Percentiles rank a stretch among this genome's conserved stretches.
Conservation (phyloP, 1,139 yeast genomes). For the Casaregolazyma lundiana region DNA sequence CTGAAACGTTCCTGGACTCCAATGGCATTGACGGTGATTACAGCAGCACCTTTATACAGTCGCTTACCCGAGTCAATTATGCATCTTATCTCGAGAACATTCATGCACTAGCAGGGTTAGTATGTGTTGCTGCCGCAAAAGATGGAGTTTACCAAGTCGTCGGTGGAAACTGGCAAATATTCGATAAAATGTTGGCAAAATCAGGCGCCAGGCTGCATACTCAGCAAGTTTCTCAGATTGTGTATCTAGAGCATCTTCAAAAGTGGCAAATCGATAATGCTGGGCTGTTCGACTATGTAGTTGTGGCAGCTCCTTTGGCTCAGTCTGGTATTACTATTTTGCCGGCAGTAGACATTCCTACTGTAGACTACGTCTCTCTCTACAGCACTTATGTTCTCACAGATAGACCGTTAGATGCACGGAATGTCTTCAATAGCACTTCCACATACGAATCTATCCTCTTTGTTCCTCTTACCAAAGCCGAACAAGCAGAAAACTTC, state of each 20-base stretch:
- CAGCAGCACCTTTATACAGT: constrained; percentile 33
- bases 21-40: constrained; percentile 27
- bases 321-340: constrained; percentile 28
- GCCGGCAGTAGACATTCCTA: constrained; percentile 13
- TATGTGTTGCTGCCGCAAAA: constrained; percentile 36
- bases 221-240: constrained; percentile 29
- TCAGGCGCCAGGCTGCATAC: constrained; percentile 34
- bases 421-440: constrained; percentile 19
- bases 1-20: constrained; percentile 24
- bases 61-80: constrained; percentile 41
- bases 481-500: background rate
- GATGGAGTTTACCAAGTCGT: constrained; percentile 29
- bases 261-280: constrained; percentile 22
- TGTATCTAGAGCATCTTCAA: background rate
- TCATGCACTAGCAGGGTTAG: constrained; percentile 39
- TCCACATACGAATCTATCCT: constrained; percentile 26
- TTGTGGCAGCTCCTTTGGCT: constrained; percentile 40
- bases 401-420: constrained; percentile 18
- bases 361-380: constrained; percentile 31
- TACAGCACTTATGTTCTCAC: constrained; percentile 31
- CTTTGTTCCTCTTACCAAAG: constrained; percentile 16
- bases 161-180: constrained; percentile 43
- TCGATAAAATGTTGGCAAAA: constrained; percentile 34
- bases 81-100: constrained; percentile 37
- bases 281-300: constrained; percentile 37